These are phyloP conservation scores for Brassica hybrid DNA, from an alignment of 441 rosid species.

Conservation along the genomic window DNA sequence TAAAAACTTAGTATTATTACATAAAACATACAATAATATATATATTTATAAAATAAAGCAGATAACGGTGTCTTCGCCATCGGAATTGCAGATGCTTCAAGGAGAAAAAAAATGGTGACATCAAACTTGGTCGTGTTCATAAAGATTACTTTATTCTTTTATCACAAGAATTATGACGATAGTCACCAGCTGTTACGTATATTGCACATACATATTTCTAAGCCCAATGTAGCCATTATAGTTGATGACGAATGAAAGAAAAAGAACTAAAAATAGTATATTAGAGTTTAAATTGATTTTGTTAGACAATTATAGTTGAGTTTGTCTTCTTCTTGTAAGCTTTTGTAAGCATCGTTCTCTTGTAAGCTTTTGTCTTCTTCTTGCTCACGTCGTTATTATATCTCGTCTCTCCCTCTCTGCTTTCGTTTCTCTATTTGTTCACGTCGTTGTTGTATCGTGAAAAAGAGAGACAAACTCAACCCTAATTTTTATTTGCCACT, in stretches of 20 bases:
- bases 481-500: too few relatives aligned
- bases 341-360: too few relatives aligned
- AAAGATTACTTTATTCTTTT: not conserved
- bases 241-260: too few relatives aligned
- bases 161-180: not conserved
- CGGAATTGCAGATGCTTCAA: not conserved
- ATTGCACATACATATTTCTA: not conserved
- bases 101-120: slow-evolving; percentile 31
- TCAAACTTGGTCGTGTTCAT: slow-evolving; percentile 40
- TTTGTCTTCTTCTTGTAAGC: too few relatives aligned
- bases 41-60: not conserved
- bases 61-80: not conserved
- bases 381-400: too few relatives aligned
- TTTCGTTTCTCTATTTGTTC: not conserved
- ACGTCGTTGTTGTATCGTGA: not conserved
- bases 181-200: not conserved
- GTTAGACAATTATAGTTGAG: too few relatives aligned
- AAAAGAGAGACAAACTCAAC: not conserved
- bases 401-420: too few relatives aligned
- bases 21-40: not conserved
- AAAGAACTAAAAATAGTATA: too few relatives aligned
- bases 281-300: too few relatives aligned
- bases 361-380: too few relatives aligned
- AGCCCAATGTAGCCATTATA: slow-evolving; percentile 23
- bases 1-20: too few relatives aligned